phyloP scores from a whole-genome alignment of 139 green algal genomes.

The Auxenochlorella protothecoides region DNA sequence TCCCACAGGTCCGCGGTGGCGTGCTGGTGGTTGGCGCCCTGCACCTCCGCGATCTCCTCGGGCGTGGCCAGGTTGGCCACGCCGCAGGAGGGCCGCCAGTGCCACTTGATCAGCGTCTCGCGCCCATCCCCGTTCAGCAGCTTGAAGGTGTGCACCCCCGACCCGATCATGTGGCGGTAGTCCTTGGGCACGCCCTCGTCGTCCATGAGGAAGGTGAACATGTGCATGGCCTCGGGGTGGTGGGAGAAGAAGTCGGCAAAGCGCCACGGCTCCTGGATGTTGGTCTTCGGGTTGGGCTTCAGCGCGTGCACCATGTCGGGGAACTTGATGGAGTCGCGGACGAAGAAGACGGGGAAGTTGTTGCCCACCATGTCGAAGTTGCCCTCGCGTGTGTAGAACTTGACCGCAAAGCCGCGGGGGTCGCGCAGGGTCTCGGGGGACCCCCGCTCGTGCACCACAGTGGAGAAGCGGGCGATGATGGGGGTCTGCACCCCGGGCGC shows the following conservation, averaged over 20 bases:
- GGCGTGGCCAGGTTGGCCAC: conserved; percentile 72
- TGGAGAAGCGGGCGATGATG: conserved; percentile 87
- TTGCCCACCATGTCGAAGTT: conserved; percentile 88
- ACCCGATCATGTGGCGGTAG: conserved; percentile 87
- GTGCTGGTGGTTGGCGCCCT: conserved; percentile 88
- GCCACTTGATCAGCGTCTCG: conserved; percentile 91
- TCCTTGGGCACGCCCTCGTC: conserved; percentile 83
- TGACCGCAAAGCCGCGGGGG: conserved; percentile 90
- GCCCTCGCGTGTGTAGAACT: conserved; percentile 94
- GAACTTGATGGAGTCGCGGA: conserved; percentile 93
- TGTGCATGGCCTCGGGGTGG: conserved; percentile 81
- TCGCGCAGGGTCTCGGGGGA: conserved; percentile 88
- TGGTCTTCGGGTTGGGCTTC: conserved; percentile 93
- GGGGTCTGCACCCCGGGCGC: conserved; percentile 88
- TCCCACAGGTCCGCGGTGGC: conserved; percentile 94
- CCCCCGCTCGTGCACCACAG: conserved; percentile 75
- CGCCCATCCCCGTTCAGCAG: conserved; percentile 70
- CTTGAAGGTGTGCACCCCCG: conserved; percentile 94
- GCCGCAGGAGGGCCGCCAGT: conserved; percentile 85
- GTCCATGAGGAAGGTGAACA: conserved; percentile 91
- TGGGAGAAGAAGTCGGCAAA: conserved; percentile 97
- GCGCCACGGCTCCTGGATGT: conserved; percentile 92
- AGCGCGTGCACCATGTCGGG: conserved; percentile 92
- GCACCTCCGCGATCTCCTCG: conserved; percentile 80
- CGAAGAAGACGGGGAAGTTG: conserved; percentile 86